A percentile compares a stretch with the other conserved stretches of the same genome.
Conservation (phyloP, 192 early-diverging fungal genomes). For the Chytriomyces sp. region DNA sequence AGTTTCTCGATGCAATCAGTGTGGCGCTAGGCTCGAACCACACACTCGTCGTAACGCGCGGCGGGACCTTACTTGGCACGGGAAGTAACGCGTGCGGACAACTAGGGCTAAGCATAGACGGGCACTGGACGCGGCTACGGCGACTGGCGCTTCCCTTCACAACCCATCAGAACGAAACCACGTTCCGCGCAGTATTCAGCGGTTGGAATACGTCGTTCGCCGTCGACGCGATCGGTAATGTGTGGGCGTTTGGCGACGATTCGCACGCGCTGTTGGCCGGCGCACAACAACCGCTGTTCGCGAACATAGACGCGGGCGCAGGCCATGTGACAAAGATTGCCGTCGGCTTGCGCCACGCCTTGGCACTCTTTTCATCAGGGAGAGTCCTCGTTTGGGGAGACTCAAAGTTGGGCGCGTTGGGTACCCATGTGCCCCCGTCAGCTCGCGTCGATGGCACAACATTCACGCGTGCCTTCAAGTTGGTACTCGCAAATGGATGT, state of each 20-base stretch:
- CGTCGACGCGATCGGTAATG: conserved; percentile 3
- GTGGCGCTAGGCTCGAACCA: conserved; percentile 74
- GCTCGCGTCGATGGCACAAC: background rate
- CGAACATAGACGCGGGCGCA: background rate
- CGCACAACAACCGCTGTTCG: background rate
- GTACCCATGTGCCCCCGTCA: too few species aligned
- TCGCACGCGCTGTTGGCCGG: conserved; percentile 30
- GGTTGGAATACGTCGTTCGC: conserved; percentile 64
- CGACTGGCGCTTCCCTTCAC: background rate
- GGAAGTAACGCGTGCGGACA: conserved; percentile 59
- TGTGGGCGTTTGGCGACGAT: conserved; percentile 34
- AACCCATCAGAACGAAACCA: too few species aligned
- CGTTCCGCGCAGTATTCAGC: conserved; percentile 48
- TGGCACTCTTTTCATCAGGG: conserved; percentile 45
- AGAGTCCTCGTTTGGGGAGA: conserved; percentile 59
- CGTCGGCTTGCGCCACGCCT: conserved; percentile 19
- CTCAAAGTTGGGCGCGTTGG: background rate
- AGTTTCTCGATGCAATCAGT: conserved; percentile 3
- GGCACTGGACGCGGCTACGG: background rate
- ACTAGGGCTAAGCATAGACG: background rate
- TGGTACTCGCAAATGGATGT: background rate
- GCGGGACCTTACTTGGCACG: conserved; percentile 44
- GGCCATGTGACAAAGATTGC: conserved; percentile 4
- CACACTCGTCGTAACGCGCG: conserved; percentile 50
- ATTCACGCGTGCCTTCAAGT: background rate